A percentile compares a stretch with the other conserved stretches of the same genome.
Conservation (phyloP, 1,139 yeast genomes). For the Debaryomyces fabryi region DNA sequence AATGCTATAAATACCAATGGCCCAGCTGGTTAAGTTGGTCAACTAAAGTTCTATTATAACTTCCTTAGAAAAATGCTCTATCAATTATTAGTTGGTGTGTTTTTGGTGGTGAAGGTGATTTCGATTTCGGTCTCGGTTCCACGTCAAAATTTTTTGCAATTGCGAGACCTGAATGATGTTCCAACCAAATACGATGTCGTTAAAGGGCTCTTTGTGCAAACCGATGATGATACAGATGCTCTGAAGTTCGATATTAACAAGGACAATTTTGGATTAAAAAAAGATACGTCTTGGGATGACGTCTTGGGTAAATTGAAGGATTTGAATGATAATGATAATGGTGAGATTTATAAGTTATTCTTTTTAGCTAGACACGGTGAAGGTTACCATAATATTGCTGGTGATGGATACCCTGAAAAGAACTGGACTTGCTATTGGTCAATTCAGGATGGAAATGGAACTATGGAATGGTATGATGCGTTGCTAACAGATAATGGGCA, state of each 20-base stretch:
- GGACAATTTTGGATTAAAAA: slow-evolving; percentile 22
- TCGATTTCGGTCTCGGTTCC: slow-evolving; percentile 3
- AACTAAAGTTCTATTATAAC: neutral
- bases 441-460: slow-evolving; percentile 31
- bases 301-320: slow-evolving; percentile 13
- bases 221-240: slow-evolving; percentile 19
- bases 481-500: slow-evolving; percentile 33
- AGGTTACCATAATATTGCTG: slow-evolving; percentile 43
- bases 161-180: neutral
- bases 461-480: slow-evolving; percentile 42
- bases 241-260: slow-evolving; percentile 10
- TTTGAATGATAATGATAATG: slow-evolving; percentile 14
- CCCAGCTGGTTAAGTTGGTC: no score
- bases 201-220: slow-evolving; percentile 25
- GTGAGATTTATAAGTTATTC: slow-evolving; percentile 29
- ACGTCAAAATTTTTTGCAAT: slow-evolving; percentile 6
- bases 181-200: slow-evolving; percentile 14
- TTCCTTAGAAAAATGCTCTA: neutral
- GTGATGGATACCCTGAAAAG: slow-evolving; percentile 16
- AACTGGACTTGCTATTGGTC: slow-evolving; percentile 42
- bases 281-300: slow-evolving; percentile 21
- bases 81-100: neutral
- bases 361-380: slow-evolving; percentile 46
- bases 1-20: neutral
- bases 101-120: slow-evolving; percentile 4